phyloP scores from a whole-genome alignment of 257 asterid species.

The Schizonepeta tenuifolia region DNA sequence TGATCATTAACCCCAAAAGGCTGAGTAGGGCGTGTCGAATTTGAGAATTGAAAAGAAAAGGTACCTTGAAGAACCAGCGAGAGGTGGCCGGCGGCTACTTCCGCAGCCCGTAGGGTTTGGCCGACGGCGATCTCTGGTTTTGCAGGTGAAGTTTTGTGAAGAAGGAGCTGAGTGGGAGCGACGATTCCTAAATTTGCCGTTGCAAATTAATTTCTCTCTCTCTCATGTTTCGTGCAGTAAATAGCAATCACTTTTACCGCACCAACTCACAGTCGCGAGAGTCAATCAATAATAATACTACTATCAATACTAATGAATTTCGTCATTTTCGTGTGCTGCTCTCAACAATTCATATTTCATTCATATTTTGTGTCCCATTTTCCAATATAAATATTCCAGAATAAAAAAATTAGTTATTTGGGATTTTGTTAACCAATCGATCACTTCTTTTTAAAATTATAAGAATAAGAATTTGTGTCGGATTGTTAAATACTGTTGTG shows the following conservation, averaged over 20 bases:
- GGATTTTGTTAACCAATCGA: no score
- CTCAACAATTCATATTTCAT: no score
- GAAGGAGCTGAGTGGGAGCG: background rate
- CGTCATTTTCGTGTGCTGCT: no score
- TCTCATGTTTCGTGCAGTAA: background rate
- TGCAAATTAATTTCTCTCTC: background rate
- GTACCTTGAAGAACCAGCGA: conserved; percentile 5
- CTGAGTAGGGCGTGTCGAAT: background rate
- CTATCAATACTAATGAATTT: no score
- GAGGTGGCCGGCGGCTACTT: background rate
- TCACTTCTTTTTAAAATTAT: no score
- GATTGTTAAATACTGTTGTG: no score
- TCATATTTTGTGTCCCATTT: no score
- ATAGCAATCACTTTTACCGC: background rate
- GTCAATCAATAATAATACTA: no score
- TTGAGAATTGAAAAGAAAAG: background rate
- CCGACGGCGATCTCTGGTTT: conserved; percentile 13
- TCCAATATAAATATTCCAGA: no score
- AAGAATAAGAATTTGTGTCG: no score
- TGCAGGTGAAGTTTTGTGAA: background rate
- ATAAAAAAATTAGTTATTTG: no score
- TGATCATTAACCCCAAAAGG: background rate
- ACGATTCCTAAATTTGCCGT: background rate
- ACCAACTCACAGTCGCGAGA: background rate
- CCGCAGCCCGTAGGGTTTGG: conserved; percentile 11